Evolutionary conservation across 805 yeast genomes (phyloP), one percentile per base, ranked within the genome.

Genomic region (Brettanomyces nanus): DNA sequence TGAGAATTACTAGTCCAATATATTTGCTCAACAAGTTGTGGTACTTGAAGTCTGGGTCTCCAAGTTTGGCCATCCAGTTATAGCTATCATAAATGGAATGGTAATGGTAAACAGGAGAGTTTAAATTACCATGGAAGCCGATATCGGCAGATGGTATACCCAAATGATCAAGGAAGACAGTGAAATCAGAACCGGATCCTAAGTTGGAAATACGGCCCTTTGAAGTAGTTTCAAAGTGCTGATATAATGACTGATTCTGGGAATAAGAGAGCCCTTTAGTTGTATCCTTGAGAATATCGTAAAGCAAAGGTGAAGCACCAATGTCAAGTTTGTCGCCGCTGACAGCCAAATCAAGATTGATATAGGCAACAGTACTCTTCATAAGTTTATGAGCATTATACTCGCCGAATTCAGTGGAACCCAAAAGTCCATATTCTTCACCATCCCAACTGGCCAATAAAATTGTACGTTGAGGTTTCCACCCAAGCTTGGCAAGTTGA

Each of bases 401-500:
- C 54, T 83, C 90, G 5, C 80, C 86, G 62, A 69, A 82, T 49
- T 85, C 92, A 0, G 92, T 79, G 0, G 87, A 76, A 1, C 95
- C 95, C 22, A 85, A 46, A 38, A 77, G 61, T 0, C 83, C 90
- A 44, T 72, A 73, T 51, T 79, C 85, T 46, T 78, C 87, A 26
- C 85, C 94, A 58, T 85, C 95, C 87, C 87, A 85, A 21, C 84
- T 76, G 0, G 80, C 80, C 33, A 85, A 64, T 38, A 74, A 66
- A 19, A 85, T 77, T 0, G 87, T 74, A 49, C 92, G 65, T 36
- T 72, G 55, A 9, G 94, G 94, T 49, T 69, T 72, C 89, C 89
- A 85, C 6, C 85, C 86, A 1, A 53, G 45, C 43, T 68, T 61
- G 23, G 55, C 43, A 37, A 82, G 61, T 31, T 65, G 71, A 19